These are phyloP conservation scores for Anthracocystis walkeri DNA, from an alignment of 1,284 basidiomycete genomes.

Conservation along the genomic window DNA sequence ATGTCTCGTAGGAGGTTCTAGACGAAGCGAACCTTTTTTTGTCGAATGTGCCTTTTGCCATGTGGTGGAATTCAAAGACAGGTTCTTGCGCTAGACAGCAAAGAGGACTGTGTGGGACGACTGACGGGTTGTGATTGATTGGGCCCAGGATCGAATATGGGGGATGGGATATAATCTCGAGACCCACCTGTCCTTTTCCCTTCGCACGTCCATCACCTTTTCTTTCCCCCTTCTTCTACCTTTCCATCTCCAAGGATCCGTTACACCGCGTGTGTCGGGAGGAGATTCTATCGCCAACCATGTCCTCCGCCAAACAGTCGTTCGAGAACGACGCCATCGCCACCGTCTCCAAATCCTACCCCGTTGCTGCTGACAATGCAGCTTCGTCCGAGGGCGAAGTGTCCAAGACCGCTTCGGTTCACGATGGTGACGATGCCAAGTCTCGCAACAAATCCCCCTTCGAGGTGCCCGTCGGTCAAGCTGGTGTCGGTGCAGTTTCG, in stretches of 20 bases:
- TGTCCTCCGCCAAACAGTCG: constrained; percentile 39
- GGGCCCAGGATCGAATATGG: neutral
- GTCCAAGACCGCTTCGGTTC: constrained; percentile 26
- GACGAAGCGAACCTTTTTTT: too few species aligned
- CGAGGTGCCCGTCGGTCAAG: constrained; percentile 35
- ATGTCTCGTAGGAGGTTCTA: too few species aligned
- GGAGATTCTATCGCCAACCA: constrained; percentile 18
- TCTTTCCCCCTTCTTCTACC: neutral
- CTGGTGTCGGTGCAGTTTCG: constrained; percentile 43
- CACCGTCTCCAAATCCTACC: constrained; percentile 37
- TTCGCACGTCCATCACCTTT: neutral
- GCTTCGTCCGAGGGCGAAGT: constrained; percentile 20
- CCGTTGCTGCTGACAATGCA: neutral
- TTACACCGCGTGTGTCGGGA: constrained; percentile 23
- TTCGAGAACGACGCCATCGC: constrained; percentile 43
- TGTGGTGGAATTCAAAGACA: too few species aligned
- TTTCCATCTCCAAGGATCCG: constrained; percentile 31
- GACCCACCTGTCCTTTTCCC: too few species aligned
- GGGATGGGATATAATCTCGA: constrained; percentile 14
- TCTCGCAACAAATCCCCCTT: constrained; percentile 32
- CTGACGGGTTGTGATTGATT: neutral
- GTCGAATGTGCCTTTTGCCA: too few species aligned
- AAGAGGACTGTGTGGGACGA: too few species aligned
- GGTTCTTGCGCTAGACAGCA: too few species aligned
- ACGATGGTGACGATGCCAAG: constrained; percentile 24